Base-by-base conservation (phyloP, 768 basidiomycete genomes). In the Suillus luteus region DNA sequence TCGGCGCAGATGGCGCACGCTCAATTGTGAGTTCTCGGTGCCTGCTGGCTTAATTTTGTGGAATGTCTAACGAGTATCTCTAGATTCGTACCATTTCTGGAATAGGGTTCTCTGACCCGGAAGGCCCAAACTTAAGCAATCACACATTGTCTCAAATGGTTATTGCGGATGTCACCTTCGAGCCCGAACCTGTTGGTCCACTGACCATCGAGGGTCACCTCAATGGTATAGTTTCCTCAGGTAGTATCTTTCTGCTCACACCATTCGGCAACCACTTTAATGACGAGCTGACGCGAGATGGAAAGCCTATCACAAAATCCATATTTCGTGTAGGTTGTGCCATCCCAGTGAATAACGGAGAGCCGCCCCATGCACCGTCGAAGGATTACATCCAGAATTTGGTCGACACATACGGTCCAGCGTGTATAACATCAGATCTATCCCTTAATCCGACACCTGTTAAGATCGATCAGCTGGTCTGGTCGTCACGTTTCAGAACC, bases 1-100 rank as follows among this genome's bases (percentile, higher is more conserved):
- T 85, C 43, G 84, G 81, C 27, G 83, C 84, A 5, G 85, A 86
- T 67, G 84, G 85, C 2, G 72, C 82, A 2, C 76, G 70, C 61
- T 86, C 84, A 0, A 66, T 68, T 35, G 84, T 84, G 66, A 55
- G 77, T 22, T 22, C 10, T 67, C 10, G 11, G 61, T 27, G 17
- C 46, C 9, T 5, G 7, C 55, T 33, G 14, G 31, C 9, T 46
- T 52, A 57, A 11, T 31, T 65, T 60, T 43, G 33, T 17, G 33
- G 12, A 17, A 60, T 37, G 46, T 55, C 11, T 35, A 11, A 55
- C 11, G 11, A n/a, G 11, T 19, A 10, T 33, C 17, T 55, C 1
- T 60, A 86, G 84, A 68, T 85, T 27, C 83, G 84, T 52, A 68
- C 76, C 22, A 62, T 75, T 43, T 70, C 76, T 2, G 78, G 79